Percentiles rank a stretch among this genome's conserved stretches.
Conservation (phyloP, 1,284 basidiomycete genomes). For the Irpex lacteus region DNA sequence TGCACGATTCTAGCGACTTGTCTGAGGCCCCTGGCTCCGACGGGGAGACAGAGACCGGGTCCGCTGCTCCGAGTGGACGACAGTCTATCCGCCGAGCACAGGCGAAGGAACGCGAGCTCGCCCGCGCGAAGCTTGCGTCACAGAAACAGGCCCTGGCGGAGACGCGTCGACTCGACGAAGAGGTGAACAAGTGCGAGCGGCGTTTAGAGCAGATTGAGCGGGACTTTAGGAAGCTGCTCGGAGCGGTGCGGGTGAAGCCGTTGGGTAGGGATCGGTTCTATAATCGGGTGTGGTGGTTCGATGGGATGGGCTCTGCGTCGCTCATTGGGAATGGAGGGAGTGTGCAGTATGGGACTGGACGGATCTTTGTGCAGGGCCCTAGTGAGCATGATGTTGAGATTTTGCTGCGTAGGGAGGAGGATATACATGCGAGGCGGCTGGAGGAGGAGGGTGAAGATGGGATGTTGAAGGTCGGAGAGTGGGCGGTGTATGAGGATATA, state of each 20-base stretch:
- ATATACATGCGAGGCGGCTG: slow-evolving; percentile 55
- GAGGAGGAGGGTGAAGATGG: slow-evolving; percentile 80
- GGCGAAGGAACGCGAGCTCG: slow-evolving; percentile 74
- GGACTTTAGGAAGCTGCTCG: slow-evolving; percentile 87
- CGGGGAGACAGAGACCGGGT: slow-evolving; percentile 50
- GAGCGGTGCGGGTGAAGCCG: slow-evolving; percentile 82
- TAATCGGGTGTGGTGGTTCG: slow-evolving; percentile 98
- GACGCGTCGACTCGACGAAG: slow-evolving; percentile 82
- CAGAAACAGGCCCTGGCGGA: slow-evolving; percentile 72
- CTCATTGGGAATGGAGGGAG: slow-evolving; percentile 73
- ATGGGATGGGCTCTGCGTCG: slow-evolving; percentile 87
- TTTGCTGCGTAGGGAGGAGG: slow-evolving; percentile 52
- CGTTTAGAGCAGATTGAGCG: slow-evolving; percentile 87
- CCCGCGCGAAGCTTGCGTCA: slow-evolving; percentile 69
- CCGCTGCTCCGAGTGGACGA: slow-evolving; percentile 30
- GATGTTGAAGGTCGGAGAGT: slow-evolving; percentile 73
- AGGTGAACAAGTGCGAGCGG: slow-evolving; percentile 76
- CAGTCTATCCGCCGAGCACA: slow-evolving; percentile 39
- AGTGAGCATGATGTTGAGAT: slow-evolving; percentile 75
- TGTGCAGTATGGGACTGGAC: slow-evolving; percentile 82
- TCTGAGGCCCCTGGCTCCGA: slow-evolving; percentile 56
- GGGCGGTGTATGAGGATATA: slow-evolving; percentile 85
- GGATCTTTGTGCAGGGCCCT: slow-evolving; percentile 89
- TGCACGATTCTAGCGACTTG: slow-evolving; percentile 66
- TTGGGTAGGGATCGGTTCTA: slow-evolving; percentile 91